Conservation (phyloP, 352 stramenopile genomes). For the Peronospora destructor region DNA sequence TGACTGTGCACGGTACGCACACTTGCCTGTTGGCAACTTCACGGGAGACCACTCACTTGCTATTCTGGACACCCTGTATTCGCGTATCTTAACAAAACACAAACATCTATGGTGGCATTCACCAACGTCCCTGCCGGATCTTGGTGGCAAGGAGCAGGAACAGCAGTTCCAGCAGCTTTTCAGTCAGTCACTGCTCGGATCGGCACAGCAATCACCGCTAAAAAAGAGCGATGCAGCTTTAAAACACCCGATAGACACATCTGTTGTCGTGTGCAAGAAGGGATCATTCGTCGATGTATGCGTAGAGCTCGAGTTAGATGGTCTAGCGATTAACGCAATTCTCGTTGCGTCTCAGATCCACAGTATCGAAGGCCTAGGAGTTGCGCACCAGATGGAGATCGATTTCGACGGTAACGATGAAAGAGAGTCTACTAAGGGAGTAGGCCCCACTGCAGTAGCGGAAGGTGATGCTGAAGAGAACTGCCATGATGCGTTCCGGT, state of each 20-base stretch:
- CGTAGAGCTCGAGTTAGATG: constrained; percentile 68
- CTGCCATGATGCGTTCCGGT: constrained; percentile 87
- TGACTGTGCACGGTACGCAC: constrained; percentile 77
- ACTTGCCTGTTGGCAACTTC: constrained; percentile 94
- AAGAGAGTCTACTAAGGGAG: constrained; percentile 7
- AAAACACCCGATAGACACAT: constrained; percentile 40
- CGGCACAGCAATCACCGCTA: constrained; percentile 9
- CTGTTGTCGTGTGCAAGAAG: constrained; percentile 81
- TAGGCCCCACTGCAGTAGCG: constrained; percentile 9
- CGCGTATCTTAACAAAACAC: constrained; percentile 87
- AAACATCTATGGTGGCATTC: constrained; percentile 96
- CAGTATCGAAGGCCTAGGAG: constrained; percentile 60
- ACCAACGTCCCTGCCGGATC: constrained; percentile 77
- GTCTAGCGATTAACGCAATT: constrained; percentile 69
- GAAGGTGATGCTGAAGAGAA: constrained; percentile 81
- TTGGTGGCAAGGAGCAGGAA: constrained; percentile 84
- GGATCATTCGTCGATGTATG: constrained; percentile 87
- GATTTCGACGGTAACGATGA: constrained; percentile 48
- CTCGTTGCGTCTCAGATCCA: constrained; percentile 66
- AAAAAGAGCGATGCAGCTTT: constrained; percentile 15
- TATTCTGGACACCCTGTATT: constrained; percentile 92
- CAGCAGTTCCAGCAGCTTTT: constrained; percentile 79
- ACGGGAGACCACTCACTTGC: constrained; percentile 85
- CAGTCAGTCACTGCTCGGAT: constrained; percentile 35
- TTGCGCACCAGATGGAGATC: constrained; percentile 52